These are phyloP conservation scores for Rhodofomes roseus DNA, from an alignment of 1,284 basidiomycete species.

Conservation along the genomic window DNA sequence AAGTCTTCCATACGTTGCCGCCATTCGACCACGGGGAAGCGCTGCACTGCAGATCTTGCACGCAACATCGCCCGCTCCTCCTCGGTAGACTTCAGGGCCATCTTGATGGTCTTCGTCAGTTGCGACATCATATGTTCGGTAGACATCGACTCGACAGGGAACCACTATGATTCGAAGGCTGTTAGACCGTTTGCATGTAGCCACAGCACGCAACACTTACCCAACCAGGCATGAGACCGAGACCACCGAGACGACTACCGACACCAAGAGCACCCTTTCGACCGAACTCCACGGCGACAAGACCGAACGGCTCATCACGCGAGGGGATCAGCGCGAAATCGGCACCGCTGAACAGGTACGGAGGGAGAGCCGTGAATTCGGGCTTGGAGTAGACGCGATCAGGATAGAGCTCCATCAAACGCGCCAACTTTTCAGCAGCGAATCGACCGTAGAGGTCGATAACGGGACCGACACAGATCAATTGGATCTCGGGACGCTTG, in stretches of 20 bases:
- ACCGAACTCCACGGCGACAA: constrained; percentile 93
- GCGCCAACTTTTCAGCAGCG: constrained; percentile 87
- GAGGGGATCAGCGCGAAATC: constrained; percentile 94
- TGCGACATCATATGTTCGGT: constrained; percentile 95
- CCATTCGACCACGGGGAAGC: constrained; percentile 96
- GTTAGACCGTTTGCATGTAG: constrained; percentile 2
- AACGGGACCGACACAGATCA: constrained; percentile 88
- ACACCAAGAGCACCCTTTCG: constrained; percentile 93
- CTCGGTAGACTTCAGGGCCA: constrained; percentile 85
- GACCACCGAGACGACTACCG: constrained; percentile 86
- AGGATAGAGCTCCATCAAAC: constrained; percentile 92
- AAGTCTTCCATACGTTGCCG: constrained; percentile 93
- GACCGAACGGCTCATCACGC: constrained; percentile 91
- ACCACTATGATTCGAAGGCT: constrained; percentile 60
- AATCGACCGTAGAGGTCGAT: constrained; percentile 93
- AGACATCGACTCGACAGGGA: constrained; percentile 89
- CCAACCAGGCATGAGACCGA: constrained; percentile 96
- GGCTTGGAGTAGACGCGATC: constrained; percentile 92
- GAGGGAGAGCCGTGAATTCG: constrained; percentile 90
- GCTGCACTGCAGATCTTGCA: constrained; percentile 88
- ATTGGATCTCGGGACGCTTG: constrained; percentile 81
- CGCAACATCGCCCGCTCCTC: constrained; percentile 89
- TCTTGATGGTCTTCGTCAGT: constrained; percentile 88
- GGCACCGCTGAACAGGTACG: constrained; percentile 89
- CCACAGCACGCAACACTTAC: constrained; percentile 41